Conservation (phyloP, 2,329 filamentous ascomycete species). For the Diplodia sapinea region DNA sequence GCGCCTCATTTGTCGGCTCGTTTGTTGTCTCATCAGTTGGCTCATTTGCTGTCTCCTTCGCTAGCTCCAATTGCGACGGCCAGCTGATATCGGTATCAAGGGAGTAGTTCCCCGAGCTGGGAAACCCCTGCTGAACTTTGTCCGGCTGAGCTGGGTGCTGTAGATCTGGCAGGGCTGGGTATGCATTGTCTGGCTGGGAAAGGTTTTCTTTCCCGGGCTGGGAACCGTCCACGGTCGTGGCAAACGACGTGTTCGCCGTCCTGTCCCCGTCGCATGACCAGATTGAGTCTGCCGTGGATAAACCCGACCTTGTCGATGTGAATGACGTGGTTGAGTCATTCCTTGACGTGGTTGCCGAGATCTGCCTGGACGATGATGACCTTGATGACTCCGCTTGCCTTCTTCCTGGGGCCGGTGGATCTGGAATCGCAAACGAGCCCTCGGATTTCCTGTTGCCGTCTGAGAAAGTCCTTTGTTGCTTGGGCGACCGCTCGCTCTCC, state of each 20-base stretch:
- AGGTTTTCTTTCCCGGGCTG: not conserved
- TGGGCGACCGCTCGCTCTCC: not conserved
- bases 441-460: not conserved
- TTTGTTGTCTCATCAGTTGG: not conserved
- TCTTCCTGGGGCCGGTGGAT: not conserved
- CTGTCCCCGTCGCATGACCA: slow-evolving; percentile 1
- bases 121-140: not conserved
- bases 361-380: not conserved
- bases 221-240: not conserved
- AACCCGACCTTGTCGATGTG: not conserved
- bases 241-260: slow-evolving; percentile 18
- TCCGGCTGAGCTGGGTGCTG: not conserved
- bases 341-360: not conserved
- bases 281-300: not conserved
- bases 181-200: no score
- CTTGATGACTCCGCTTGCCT: not conserved
- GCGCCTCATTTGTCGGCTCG: not conserved
- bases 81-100: no score
- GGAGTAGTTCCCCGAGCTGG: slow-evolving; percentile 15
- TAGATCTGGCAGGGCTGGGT: no score
- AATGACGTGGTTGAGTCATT: not conserved
- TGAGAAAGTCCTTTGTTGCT: not conserved
- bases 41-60: not conserved
- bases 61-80: not conserved
- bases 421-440: not conserved